Evolutionary conservation across 306 rosid species (phyloP).

Genomic region (Phaseolus lunatus): DNA sequence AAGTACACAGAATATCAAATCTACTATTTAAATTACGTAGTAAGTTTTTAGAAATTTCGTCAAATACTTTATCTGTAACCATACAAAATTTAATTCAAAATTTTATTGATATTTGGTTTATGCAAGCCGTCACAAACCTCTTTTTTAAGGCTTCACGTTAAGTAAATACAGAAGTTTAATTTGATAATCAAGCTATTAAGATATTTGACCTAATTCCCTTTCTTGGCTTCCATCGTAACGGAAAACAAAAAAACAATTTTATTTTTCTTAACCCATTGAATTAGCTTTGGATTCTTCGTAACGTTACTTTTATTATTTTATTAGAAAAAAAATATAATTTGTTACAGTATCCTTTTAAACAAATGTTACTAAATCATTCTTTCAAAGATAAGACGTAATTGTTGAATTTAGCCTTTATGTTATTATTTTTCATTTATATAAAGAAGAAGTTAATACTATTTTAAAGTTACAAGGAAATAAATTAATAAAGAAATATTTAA

Average conservation of each 20-base stretch:
- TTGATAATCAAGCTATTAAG: not conserved
- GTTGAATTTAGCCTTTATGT: too few species aligned
- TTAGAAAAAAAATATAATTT: not conserved
- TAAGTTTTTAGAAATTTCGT: not conserved
- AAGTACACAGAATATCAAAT: too few species aligned
- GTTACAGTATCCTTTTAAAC: not conserved
- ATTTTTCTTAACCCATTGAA: not conserved
- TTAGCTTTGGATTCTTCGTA: constrained; percentile 14
- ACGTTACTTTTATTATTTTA: not conserved
- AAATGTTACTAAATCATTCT: not conserved
- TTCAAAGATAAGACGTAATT: too few species aligned
- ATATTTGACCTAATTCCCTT: constrained; percentile 31
- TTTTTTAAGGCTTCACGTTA: not conserved
- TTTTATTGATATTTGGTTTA: not conserved
- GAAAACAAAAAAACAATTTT: constrained; percentile 14
- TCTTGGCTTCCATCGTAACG: not conserved
- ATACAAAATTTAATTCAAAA: not conserved
- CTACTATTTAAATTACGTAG: not conserved
- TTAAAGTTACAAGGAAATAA: not conserved
- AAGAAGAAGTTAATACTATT: not conserved
- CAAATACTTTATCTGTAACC: too few species aligned
- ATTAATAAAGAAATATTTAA: not conserved
- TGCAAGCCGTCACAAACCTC: not conserved
- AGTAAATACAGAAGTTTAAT: constrained; percentile 1
- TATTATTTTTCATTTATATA: not conserved